Evolutionary conservation across 768 basidiomycete species (phyloP).

Genomic region (Suillus weaverae): DNA sequence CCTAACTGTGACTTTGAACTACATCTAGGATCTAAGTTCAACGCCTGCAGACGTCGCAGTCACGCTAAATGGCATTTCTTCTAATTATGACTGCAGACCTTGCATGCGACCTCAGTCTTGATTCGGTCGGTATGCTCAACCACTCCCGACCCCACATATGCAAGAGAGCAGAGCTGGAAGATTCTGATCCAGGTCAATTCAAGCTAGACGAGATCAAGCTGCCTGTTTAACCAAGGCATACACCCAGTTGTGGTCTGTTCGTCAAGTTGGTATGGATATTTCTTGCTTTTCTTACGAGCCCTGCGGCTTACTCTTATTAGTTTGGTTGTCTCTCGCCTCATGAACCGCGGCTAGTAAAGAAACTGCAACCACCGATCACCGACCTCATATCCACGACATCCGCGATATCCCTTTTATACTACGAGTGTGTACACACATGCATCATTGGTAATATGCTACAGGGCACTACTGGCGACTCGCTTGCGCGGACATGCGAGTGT

Average conservation of each 20-base stretch:
- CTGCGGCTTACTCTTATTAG: conserved; percentile 44
- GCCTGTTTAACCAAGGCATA: conserved; percentile 5
- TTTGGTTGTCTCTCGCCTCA: conserved; percentile 91
- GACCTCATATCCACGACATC: conserved; percentile 94
- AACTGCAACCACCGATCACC: conserved; percentile 91
- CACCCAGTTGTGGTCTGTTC: conserved; percentile 81
- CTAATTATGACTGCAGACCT: conserved; percentile 85
- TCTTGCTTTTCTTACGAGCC: not conserved
- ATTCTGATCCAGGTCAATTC: conserved; percentile 62
- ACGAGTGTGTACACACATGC: conserved; percentile 98
- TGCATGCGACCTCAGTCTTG: conserved; percentile 86
- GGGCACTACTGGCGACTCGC: conserved; percentile 67
- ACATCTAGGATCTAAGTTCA: conserved; percentile 74
- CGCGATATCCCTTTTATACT: conserved; percentile 92
- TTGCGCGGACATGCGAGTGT: conserved; percentile 89
- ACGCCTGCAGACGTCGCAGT: conserved; percentile 73
- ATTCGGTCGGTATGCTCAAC: conserved; percentile 82
- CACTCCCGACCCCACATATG: conserved; percentile 88
- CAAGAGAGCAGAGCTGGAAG: conserved; percentile 84
- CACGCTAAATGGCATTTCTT: conserved; percentile 78
- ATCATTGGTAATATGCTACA: conserved; percentile 97
- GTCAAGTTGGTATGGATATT: conserved; percentile 77
- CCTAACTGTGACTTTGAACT: too few species aligned
- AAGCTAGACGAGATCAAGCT: not conserved
- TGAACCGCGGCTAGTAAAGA: conserved; percentile 92